Base-by-base conservation (phyloP, 108 stramenopile species). In the Skeletonema tropicum region DNA sequence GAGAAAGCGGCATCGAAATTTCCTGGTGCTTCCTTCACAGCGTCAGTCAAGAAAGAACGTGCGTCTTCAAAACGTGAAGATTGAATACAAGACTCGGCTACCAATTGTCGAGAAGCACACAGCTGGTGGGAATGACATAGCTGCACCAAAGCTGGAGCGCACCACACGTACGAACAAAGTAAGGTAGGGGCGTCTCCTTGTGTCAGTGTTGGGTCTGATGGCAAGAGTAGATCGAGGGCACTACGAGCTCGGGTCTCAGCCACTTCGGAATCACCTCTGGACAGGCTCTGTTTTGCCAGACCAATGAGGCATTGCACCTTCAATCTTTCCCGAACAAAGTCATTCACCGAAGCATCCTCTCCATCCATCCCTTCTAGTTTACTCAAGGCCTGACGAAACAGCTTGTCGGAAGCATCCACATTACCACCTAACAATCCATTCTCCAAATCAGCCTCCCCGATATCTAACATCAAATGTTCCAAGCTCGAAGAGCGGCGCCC, bases 401-500 rank as follows among this genome's bases (percentile, higher is more conserved):
- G 32, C 33, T 67, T 42, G 41, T 67, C 26, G 2, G 88, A 74
- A 33, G 52, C 21, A 29, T 62, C 29, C 2, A 57, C 31, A 57
- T 86, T 76, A 7, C 90, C 90, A 58, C 90, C 88, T 5, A 66
- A 42, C 6, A 88, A 68, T 38, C 48, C 72, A 33, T 79, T 58
- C 67, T 92, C 90, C 21, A 89, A 86, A 73, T 92, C 91, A 23
- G 91, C 91, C 31, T 82, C 75, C 23, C 74, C 91, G 17, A 90
- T 60, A 66, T 90, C 82, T 3, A 92, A 31, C 11, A 92, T 11
- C 10, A 84, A 45, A 6, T 73, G 9, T 73, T 92, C 91, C 25
- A 85, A 10, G 1, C 4, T 36, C 29, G 74, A 65, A 17, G 42
- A 26, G 25, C 69, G 60, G 55, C 91, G 80, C 21, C 80, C 83